phyloP scores from a whole-genome alignment of 2,329 filamentous ascomycete genomes.

The Bisporella sp. region DNA sequence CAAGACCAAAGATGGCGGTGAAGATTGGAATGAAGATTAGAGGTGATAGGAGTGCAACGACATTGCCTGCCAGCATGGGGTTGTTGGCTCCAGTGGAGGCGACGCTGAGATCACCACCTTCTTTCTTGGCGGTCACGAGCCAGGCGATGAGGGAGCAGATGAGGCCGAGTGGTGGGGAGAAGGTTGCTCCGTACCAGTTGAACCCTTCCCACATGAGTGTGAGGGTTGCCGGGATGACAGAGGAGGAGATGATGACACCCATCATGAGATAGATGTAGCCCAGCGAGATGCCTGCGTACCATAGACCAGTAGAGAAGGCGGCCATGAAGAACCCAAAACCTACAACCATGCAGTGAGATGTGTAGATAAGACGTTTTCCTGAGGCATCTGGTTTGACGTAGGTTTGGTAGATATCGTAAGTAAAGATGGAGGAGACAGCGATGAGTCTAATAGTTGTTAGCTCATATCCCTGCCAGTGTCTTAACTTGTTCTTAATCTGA shows the following conservation, averaged over 20 bases:
- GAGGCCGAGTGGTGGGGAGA: slow-evolving; percentile 64
- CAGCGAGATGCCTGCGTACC: slow-evolving; percentile 65
- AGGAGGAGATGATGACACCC: slow-evolving; percentile 83
- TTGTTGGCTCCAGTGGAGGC: slow-evolving; percentile 75
- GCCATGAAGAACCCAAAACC: slow-evolving; percentile 74
- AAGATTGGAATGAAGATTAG: slow-evolving; percentile 67
- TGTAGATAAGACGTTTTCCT: slow-evolving; percentile 71
- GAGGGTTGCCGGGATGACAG: slow-evolving; percentile 75
- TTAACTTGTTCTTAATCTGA: no score
- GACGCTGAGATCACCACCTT: slow-evolving; percentile 64
- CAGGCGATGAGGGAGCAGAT: slow-evolving; percentile 64
- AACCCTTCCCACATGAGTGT: slow-evolving; percentile 77
- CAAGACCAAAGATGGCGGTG: slow-evolving; percentile 54
- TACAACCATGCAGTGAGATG: slow-evolving; percentile 68
- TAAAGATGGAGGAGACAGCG: slow-evolving; percentile 80
- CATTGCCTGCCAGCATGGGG: slow-evolving; percentile 83
- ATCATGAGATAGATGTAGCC: slow-evolving; percentile 85
- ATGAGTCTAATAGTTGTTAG: slow-evolving; percentile 46
- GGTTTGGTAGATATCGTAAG: slow-evolving; percentile 82
- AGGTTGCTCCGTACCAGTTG: slow-evolving; percentile 65
- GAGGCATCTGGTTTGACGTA: slow-evolving; percentile 75
- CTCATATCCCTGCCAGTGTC: background rate
- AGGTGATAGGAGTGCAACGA: slow-evolving; percentile 73
- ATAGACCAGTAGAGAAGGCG: slow-evolving; percentile 63
- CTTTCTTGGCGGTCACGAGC: slow-evolving; percentile 67